Evolutionary conservation across 2,329 filamentous ascomycete genomes (phyloP).

Genomic region (Septoria linicola): DNA sequence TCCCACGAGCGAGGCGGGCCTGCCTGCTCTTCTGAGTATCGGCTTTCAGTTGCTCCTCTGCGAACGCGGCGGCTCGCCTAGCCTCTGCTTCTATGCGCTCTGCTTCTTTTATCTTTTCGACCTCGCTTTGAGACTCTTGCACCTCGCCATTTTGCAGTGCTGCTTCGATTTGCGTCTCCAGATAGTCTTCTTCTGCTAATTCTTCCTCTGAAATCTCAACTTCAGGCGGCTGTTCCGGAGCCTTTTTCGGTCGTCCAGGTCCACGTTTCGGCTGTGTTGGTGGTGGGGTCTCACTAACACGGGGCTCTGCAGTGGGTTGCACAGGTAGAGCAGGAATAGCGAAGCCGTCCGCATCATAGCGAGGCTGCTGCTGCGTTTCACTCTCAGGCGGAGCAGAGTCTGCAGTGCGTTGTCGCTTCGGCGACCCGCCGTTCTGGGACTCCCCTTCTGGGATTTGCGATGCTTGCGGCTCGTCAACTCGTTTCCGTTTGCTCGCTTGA

Average conservation of each 20-base stretch:
- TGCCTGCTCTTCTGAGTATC: slow-evolving; percentile 51
- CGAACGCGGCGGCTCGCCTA: slow-evolving; percentile 30
- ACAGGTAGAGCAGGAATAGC: slow-evolving; percentile 38
- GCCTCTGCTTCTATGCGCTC: slow-evolving; percentile 18
- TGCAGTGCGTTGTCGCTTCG: slow-evolving; percentile 26
- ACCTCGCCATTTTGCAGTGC: slow-evolving; percentile 36
- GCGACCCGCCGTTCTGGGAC: slow-evolving; percentile 10
- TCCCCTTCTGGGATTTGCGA: slow-evolving; percentile 1
- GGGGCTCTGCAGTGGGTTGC: slow-evolving; percentile 1
- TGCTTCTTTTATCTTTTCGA: slow-evolving; percentile 33
- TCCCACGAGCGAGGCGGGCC: slow-evolving; percentile 48
- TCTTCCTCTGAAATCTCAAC: slow-evolving; percentile 46
- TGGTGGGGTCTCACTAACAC: slow-evolving; percentile 2
- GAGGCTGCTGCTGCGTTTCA: slow-evolving; percentile 17
- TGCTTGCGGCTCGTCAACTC: slow-evolving; percentile 9
- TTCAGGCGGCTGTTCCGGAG: slow-evolving; percentile 34
- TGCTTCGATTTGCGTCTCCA: slow-evolving; percentile 47
- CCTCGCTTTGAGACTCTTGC: slow-evolving; percentile 32
- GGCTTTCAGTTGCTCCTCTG: slow-evolving; percentile 32
- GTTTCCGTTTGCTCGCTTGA: slow-evolving; percentile 19
- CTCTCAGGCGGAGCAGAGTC: background rate
- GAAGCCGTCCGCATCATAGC: slow-evolving; percentile 45
- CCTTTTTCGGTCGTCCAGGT: slow-evolving; percentile 30
- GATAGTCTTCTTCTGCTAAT: slow-evolving; percentile 47
- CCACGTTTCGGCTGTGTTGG: slow-evolving; percentile 38